These are phyloP conservation scores for Ophiocordyceps australis DNA, from an alignment of 2,329 filamentous ascomycete genomes.

Conservation along the genomic window DNA sequence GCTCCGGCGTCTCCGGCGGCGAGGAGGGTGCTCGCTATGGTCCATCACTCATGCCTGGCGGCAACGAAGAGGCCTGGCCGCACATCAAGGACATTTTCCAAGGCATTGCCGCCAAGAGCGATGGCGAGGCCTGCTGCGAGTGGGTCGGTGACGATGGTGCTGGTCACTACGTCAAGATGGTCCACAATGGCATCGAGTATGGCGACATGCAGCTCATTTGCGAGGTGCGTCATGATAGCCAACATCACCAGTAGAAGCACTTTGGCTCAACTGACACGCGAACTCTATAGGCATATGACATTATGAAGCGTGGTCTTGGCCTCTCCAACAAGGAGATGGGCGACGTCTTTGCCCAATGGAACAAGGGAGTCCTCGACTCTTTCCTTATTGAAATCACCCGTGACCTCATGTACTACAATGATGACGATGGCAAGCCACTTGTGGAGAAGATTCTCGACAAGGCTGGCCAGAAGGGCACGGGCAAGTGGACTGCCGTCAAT, in stretches of 20 bases:
- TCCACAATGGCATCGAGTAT: conserved; percentile 99
- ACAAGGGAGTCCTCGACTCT: conserved; percentile 94
- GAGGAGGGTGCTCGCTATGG: conserved; percentile 98
- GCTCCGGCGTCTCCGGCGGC: conserved; percentile 93
- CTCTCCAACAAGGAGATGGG: conserved; percentile 87
- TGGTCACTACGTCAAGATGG: conserved; percentile 99
- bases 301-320: conserved; percentile 95
- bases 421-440: conserved; percentile 76
- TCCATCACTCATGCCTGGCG: conserved; percentile 96
- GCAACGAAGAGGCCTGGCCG: conserved; percentile 95
- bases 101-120: conserved; percentile 92
- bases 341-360: conserved; percentile 89
- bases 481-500: conserved; percentile 99
- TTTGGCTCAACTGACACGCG: conserved; percentile 1
- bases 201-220: conserved; percentile 99
- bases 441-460: conserved; percentile 99
- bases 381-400: conserved; percentile 99
- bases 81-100: conserved; percentile 99
- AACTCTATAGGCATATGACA: conserved; percentile 74
- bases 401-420: conserved; percentile 96
- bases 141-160: conserved; percentile 99
- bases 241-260: neutral
- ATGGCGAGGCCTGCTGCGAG: conserved; percentile 94
- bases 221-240: conserved; percentile 47
- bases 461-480: conserved; percentile 97